Base-by-base conservation (phyloP, 75 land plant species). In the Azolla pinnata region DNA sequence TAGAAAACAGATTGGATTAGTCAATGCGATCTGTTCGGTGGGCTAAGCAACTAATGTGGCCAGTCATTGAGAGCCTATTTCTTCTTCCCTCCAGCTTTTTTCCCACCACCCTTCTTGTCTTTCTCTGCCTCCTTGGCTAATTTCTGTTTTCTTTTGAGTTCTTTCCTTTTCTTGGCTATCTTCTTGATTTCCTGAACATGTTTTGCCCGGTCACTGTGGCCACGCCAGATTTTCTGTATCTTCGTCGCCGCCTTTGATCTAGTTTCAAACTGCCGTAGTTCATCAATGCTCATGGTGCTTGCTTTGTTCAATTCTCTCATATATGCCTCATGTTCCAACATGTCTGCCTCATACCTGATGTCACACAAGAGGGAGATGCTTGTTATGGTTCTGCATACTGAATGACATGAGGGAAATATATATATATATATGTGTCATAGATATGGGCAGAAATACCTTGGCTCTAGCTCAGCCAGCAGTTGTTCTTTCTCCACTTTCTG, bases 171-270 rank as follows among this genome's bases (percentile, higher is more conserved):
- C 48, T 60, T 60, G 1, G 26, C 46, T 16, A 38, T 44, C 44
- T 60, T 60, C 45, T 60, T 60, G 46, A 60, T 5, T 14, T 28
- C 62, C 18, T 38, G 62, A 2, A 16, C 14, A 25, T 52, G 54
- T 29, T 52, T 23, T 27, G 29, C 25, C 18, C 62, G 62, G 5
- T 19, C 30, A 24, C 19, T 60, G 26, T 8, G 31, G 17, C 62
- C 62, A 5, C 62, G 62, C 46, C 45, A 60, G 17, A 60, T 44
- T 44, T 29, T 60, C 27, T 60, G 62, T 1, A 60, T 60, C 23
- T 42, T 60, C 29, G 44, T 60, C n/a, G 24, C 45, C 19, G 62
- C 62, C 17, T 25, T 40, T 40, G 45, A 23, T 29, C 26, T 18
- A 2, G 45, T 60, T 28, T 60, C 62, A 44, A 28, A 38, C 28